phyloP scores from a whole-genome alignment of 2,329 filamentous ascomycete genomes.

The Trichoderma semiorbis region DNA sequence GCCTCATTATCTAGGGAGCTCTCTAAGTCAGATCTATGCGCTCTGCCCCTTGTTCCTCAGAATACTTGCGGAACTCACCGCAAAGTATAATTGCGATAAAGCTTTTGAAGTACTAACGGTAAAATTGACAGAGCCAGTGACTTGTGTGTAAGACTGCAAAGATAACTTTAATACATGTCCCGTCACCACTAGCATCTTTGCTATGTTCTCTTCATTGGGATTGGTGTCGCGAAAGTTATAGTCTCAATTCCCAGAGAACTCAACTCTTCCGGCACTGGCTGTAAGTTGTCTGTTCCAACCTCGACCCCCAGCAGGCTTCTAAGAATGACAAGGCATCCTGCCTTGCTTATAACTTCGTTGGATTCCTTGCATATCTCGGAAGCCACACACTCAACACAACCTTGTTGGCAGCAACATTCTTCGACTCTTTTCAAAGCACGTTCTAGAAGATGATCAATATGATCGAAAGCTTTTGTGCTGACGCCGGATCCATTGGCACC shows the following conservation, averaged over 20 bases:
- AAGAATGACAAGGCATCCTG: constrained; percentile 77
- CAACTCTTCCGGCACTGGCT: constrained; percentile 75
- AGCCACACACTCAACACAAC: constrained; percentile 88
- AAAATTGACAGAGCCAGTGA: not conserved
- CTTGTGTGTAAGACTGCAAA: not conserved
- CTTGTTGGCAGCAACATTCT: constrained; percentile 70
- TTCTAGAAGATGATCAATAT: constrained; percentile 72
- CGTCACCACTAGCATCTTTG: not conserved
- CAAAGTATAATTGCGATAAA: not conserved
- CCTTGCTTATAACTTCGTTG: constrained; percentile 93
- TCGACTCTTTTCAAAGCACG: constrained; percentile 76
- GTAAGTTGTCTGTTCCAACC: constrained; percentile 78
- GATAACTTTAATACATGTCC: not conserved
- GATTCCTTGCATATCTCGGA: constrained; percentile 79
- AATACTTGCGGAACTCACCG: not conserved
- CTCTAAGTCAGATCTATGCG: not conserved
- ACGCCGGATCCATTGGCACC: constrained; percentile 81
- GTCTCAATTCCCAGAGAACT: constrained; percentile 76
- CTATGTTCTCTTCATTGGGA: not conserved
- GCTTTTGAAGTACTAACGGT: not conserved
- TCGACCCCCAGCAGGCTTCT: constrained; percentile 70
- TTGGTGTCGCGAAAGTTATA: not conserved
- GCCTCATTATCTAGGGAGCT: not conserved
- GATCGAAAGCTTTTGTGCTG: constrained; percentile 89
- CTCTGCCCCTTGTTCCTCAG: not conserved